These are phyloP conservation scores for Vigna radiata DNA, from an alignment of 306 rosid genomes.

Conservation along the genomic window DNA sequence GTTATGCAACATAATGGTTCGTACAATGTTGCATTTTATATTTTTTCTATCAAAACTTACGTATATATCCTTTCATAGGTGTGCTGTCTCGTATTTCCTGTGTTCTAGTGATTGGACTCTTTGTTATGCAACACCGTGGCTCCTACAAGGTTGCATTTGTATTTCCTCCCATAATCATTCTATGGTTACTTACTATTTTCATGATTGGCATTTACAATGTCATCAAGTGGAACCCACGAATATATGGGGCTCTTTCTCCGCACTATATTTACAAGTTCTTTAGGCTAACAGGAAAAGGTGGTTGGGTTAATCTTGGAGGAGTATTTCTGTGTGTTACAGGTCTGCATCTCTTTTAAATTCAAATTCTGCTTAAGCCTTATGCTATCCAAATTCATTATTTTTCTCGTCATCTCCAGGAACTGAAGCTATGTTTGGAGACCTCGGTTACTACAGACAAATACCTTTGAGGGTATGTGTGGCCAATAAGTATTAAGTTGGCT, in stretches of 20 bases:
- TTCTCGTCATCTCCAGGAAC: conserved; percentile 59
- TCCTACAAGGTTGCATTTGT: conserved; percentile 73
- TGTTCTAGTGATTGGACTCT: conserved; percentile 68
- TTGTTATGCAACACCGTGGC: conserved; percentile 87
- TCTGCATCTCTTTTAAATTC: conserved; percentile 45
- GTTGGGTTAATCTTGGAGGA: conserved; percentile 85
- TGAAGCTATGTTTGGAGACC: conserved; percentile 85
- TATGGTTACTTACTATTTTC: conserved; percentile 73
- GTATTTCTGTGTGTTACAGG: conserved; percentile 77
- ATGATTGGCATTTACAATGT: conserved; percentile 80
- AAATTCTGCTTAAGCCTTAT: conserved; percentile 33
- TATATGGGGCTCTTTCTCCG: conserved; percentile 86
- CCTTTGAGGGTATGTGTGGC: conserved; percentile 74
- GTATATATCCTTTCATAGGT: conserved; percentile 51
- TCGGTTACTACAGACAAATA: conserved; percentile 68
- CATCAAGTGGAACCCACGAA: conserved; percentile 74
- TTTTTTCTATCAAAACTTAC: conserved; percentile 23
- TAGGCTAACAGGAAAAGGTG: conserved; percentile 71
- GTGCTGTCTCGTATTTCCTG: conserved; percentile 66
- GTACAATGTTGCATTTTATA: conserved; percentile 64
- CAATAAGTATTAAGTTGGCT: conserved; percentile 39
- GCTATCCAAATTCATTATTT: conserved; percentile 37
- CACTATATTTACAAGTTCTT: conserved; percentile 77
- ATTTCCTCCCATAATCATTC: conserved; percentile 74
- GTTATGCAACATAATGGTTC: conserved; percentile 87